Evolutionary conservation across 1,284 basidiomycete genomes (phyloP).

Genomic region (Cryptococcus floricola): DNA sequence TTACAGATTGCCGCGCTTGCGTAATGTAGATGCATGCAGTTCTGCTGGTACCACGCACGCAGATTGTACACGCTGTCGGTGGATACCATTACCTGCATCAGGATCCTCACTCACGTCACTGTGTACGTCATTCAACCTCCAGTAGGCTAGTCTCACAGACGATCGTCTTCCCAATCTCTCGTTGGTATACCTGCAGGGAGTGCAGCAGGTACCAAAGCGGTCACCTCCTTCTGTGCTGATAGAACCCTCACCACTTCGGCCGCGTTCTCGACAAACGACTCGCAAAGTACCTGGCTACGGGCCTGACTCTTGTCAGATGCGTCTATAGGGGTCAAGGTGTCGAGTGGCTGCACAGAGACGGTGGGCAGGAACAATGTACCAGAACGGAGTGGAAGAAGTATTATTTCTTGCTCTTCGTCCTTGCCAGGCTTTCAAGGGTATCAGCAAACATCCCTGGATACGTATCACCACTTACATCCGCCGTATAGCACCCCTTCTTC

Average conservation of each 20-base stretch:
- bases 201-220: slow-evolving; percentile 32
- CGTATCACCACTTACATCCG: slow-evolving; percentile 18
- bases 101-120: no score
- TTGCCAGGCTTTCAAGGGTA: slow-evolving; percentile 11
- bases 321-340: not conserved
- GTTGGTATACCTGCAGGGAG: not conserved
- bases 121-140: not conserved
- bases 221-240: slow-evolving; percentile 34
- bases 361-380: slow-evolving; percentile 36
- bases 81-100: no score
- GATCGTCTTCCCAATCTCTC: slow-evolving; percentile 5
- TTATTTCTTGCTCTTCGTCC: slow-evolving; percentile 22
- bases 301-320: not conserved
- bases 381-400: slow-evolving; percentile 39
- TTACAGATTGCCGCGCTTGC: no score
- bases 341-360: slow-evolving; percentile 23
- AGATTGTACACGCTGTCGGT: no score
- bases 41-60: no score
- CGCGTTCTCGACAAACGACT: slow-evolving; percentile 47
- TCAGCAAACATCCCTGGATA: not conserved
- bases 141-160: not conserved
- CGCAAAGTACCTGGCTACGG: slow-evolving; percentile 24
- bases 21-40: no score
- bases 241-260: slow-evolving; percentile 40
- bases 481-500: slow-evolving; percentile 37